Evolutionary conservation across 495 filamentous ascomycete species (phyloP), one percentile per base, ranked within the genome.

Genomic region (Articulospora tetracladia): DNA sequence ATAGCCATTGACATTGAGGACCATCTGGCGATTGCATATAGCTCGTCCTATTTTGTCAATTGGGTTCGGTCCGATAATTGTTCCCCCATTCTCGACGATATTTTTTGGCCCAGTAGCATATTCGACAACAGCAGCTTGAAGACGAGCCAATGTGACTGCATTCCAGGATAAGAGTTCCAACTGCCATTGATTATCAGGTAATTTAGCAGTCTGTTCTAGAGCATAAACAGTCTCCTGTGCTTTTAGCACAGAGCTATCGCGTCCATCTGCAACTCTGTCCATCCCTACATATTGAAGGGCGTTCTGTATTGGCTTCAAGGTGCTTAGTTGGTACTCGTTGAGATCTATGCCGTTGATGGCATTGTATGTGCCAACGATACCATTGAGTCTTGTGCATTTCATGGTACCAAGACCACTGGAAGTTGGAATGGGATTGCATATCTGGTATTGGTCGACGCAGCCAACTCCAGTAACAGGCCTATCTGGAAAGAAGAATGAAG

Each of bases 381-480:
- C n/a, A n/a, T n/a, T n/a, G 2, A 59, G 52, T 12, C 55, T 51
- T 11, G 60, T 59, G n/a, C 59, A 62, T n/a, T n/a, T n/a, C n/a
- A n/a, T n/a, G n/a, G n/a, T n/a, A n/a, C n/a, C n/a, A n/a, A n/a
- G n/a, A 19, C 25, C 24, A 13, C 2, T 46, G 19, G 34, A 26
- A 3, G 47, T 48, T 3, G 53, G 7, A 6, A 50, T 44, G 0
- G 68, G 70, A 54, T 72, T 71, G 60, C 70, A 72, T 44, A 68
- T 57, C 50, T 71, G 67, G 47, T 60, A 64, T 57, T 71, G 68
- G n/a, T 73, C 71, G 3, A 47, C 25, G 50, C 71, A 73, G 27
- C 55, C 70, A 23, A 72, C 51, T 17, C 52, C 59, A 32, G 32
- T 46, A 27, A 72, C 49, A 1, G 25, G 11, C 3, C 13, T 20